Base-by-base conservation (phyloP, 805 yeast genomes). In the Priceomyces melissophilus region DNA sequence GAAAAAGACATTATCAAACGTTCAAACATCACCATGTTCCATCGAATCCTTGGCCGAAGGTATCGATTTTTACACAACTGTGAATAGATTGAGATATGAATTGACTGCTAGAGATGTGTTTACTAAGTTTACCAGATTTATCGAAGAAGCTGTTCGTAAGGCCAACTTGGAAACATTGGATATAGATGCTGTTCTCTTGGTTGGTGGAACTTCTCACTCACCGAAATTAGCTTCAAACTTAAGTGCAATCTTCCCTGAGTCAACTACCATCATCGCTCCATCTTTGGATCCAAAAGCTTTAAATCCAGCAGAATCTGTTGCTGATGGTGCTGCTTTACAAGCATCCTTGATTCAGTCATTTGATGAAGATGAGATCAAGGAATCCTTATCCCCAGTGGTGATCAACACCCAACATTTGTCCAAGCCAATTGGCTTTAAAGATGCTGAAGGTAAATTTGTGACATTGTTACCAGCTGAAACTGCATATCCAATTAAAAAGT, bases 301-400 rank as follows among this genome's bases (percentile, higher is more conserved):
- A 46, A 79, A 87, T 68, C 97, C 99, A 45, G 82, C 87, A 58
- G 98, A 93, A 72, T 75, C 89, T 57, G 73, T 84, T 49, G 82
- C 95, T 49, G 83, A 95, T 59, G 99, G 99, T 69, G 95, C 96
- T 44, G 96, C 98, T 48, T 77, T 91, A 61, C 98, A 93, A 76
- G 99, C 96, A 38, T 81, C 95, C 30, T 73, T 91, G 55, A 71
- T 84, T 48, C 91, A 84, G 56, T 72, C 80, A 43, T 95, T 87
- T 55, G 93, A 84, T 57, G 88, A 78, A 39, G 95, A 86, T 47
- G 93, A 88, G 66, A 72, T 83, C 54, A 70, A 75, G 36, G 95
- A 88, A 68, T 82, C 93, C 43, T 71, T 82, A 53, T 85, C 86
- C 65, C 93, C 95, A 25, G 79, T 86, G 44, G 86, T 90, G 46